Base-by-base conservation (phyloP, 2,329 filamentous ascomycete genomes). In the Trichoderma semiorbis region DNA sequence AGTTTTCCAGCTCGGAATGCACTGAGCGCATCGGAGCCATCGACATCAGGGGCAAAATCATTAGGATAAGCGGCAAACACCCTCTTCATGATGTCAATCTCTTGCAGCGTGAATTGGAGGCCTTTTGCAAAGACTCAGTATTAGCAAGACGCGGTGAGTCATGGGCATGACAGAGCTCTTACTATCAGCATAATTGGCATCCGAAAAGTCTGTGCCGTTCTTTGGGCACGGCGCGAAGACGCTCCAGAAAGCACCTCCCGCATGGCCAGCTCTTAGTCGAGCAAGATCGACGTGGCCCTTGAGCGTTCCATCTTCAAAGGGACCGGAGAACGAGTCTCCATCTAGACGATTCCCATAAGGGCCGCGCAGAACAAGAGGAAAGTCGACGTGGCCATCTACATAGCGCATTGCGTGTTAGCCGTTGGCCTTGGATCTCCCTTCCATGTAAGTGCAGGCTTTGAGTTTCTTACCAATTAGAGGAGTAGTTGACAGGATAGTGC, bases 201-300 rank as follows among this genome's bases (percentile, higher is more conserved):
- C 88, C 0, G 91, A 92, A 77, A 93, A 94, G 80, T 97, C 90
- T 5, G 87, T 87, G 61, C 89, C 89, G 77, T 95, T 89, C 12
- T 81, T 80, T 0, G 95, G 94, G 78, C 95, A 98, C 0, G 89
- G 88, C 53, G 92, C 89, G 77, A 87, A 98, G 11, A 96, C 93
- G 78, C 92, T 95, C 95, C 95, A 98, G 80, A 98, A 98, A n/a
- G 93, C 91, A 70, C 94, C 95, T 50, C 94, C 94, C 74, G 91
- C 89, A 75, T 87, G 85, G 1, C 95, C 94, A 64, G 88, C 81
- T 43, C 88, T 85, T 62, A 97, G 85, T 6, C 95, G 89, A 1
- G 92, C 90, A 10, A 97, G 83, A 79, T 98, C 95, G 67, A 96
- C 91, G 75, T 98, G 93, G 4, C 85, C 85, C 0, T 80, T 78